Evolutionary conservation across 495 filamentous ascomycete genomes (phyloP), one percentile per base, ranked within the genome.

Genomic region (Penicillium lividum): DNA sequence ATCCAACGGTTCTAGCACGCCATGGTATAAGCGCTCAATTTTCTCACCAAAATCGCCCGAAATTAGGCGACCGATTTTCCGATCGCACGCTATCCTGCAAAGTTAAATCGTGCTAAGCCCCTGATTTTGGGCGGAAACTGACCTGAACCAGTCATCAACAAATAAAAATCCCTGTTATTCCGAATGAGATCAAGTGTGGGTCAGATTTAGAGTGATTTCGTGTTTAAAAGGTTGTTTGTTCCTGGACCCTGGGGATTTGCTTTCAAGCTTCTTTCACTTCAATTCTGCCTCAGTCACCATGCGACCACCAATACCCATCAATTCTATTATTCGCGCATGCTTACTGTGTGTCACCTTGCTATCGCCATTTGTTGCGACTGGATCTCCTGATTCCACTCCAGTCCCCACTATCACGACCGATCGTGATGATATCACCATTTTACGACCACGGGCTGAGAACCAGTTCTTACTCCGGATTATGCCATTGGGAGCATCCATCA

Each of bases 401-500:
- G 31, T 15, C 31, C 28, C 13, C 15, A 7, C 46, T 13, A 49
- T 27, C 46, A 11, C 46, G 5, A 30, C 28, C 28, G 28, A 31
- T 40, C 38, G 15, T 15, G 2, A 49, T 49, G 28, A 49, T 49
- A 31, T 30, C 46, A 49, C 27, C 25, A 25, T 18, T 10, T 46
- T 46, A 28, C 18, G 15, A 49, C 9, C n/a, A n/a, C 54, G 49
- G 34, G 9, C 42, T 3, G 57, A 56, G 11, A 50, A 51, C 34
- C 47, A 51, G 13, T 70, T 70, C 33, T 48, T 63, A 5, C 71
- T 85, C 5, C 72, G 81, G 9, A 73, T 83, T 27, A 70, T 85
- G 67, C 80, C 82, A 27, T 73, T 85, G 25, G 84, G 84, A 28
- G 83, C 82, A 10, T 86, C 83, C 0, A 84, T 87, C 59, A 85